Evolutionary conservation across 2,329 filamentous ascomycete genomes (phyloP).

Genomic region (Diaporthe batatas): DNA sequence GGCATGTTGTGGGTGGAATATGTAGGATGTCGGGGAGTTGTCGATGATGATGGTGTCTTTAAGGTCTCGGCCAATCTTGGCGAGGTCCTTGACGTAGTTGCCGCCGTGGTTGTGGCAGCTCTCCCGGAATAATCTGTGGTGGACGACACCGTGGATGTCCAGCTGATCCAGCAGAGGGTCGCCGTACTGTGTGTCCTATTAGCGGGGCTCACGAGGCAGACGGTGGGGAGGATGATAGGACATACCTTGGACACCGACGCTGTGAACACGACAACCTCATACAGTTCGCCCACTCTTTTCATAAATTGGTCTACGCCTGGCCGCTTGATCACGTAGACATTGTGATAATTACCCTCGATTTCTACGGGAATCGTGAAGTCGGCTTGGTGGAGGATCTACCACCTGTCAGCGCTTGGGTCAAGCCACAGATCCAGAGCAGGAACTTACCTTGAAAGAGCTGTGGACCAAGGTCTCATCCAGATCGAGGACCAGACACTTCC

Average conservation of each 20-base stretch:
- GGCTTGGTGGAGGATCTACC: constrained; percentile 93
- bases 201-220: constrained; percentile 26
- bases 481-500: constrained; percentile 95
- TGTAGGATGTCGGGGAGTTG: constrained; percentile 99
- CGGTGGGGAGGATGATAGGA: constrained; percentile 41
- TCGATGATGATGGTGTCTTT: constrained; percentile 99
- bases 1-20: constrained; percentile 98
- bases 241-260: constrained; percentile 96
- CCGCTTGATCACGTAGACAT: constrained; percentile 99
- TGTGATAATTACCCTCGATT: constrained; percentile 98
- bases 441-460: constrained; percentile 93
- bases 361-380: constrained; percentile 99
- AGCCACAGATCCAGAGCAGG: constrained; percentile 3
- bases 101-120: constrained; percentile 99
- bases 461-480: constrained; percentile 97
- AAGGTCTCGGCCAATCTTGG: constrained; percentile 94
- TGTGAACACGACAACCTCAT: constrained; percentile 98
- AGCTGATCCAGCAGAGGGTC: constrained; percentile 96
- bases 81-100: constrained; percentile 99
- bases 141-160: constrained; percentile 96
- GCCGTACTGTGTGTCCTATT: constrained; percentile 76
- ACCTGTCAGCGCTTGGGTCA: neutral
- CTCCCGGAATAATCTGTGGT: constrained; percentile 95
- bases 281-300: constrained; percentile 97
- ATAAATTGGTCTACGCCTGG: constrained; percentile 99